Conservation (phyloP, 805 yeast species). For the Hanseniaspora jakobsenii region DNA sequence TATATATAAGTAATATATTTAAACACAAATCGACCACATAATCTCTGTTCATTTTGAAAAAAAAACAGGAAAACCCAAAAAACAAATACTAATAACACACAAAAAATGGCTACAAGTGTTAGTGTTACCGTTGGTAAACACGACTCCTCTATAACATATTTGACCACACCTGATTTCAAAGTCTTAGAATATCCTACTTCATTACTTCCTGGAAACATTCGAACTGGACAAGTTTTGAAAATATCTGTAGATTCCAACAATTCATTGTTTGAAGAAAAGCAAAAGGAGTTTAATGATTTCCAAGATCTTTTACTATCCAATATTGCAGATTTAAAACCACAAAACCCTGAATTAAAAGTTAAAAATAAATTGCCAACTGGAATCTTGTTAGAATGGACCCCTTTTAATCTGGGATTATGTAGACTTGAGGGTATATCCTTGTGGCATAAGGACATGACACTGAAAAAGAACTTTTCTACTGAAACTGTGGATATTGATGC, state of each 20-base stretch:
- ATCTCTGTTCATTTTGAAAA: too few relatives aligned
- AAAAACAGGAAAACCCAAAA: background rate
- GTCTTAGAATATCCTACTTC: slow-evolving; percentile 94
- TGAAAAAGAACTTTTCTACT: slow-evolving; percentile 14
- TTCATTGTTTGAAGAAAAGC: slow-evolving; percentile 51
- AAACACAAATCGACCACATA: too few relatives aligned
- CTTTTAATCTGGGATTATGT: slow-evolving; percentile 71
- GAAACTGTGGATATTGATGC: background rate
- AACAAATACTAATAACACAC: too few relatives aligned
- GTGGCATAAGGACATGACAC: slow-evolving; percentile 36
- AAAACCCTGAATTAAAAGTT: slow-evolving; percentile 52
- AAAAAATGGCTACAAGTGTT: slow-evolving; percentile 31
- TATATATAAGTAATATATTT: too few relatives aligned
- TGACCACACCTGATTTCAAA: slow-evolving; percentile 85
- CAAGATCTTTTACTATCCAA: slow-evolving; percentile 63
- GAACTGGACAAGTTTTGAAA: slow-evolving; percentile 84
- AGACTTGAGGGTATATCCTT: slow-evolving; percentile 62
- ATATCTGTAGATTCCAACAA: slow-evolving; percentile 71
- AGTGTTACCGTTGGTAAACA: slow-evolving; percentile 89
- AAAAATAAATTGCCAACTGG: slow-evolving; percentile 86
- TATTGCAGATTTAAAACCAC: slow-evolving; percentile 65
- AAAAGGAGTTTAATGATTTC: slow-evolving; percentile 43
- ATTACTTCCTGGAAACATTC: slow-evolving; percentile 75
- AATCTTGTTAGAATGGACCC: slow-evolving; percentile 91
- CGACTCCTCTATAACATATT: slow-evolving; percentile 85